Percentiles rank a stretch among this genome's conserved stretches.
These are phyloP conservation scores for Aspergillus sp. DNA, from an alignment of 2,329 filamentous ascomycete species.

Conservation along the genomic window DNA sequence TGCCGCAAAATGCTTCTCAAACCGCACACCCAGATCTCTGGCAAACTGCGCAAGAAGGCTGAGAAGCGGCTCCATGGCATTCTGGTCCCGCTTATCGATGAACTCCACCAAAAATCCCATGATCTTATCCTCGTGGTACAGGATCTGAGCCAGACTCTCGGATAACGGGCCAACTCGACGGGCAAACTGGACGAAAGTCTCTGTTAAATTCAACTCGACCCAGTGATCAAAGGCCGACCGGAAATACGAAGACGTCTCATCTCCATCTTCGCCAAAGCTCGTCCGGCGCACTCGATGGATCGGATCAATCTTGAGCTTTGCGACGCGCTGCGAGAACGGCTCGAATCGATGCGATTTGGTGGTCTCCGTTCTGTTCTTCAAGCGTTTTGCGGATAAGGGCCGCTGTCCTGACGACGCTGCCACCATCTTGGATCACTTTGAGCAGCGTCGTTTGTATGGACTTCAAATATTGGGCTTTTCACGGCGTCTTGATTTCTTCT, in stretches of 20 bases:
- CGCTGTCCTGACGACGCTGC: conserved; percentile 57
- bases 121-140: conserved; percentile 82
- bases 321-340: conserved; percentile 80
- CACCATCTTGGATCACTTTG: conserved; percentile 30
- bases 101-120: conserved; percentile 67
- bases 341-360: conserved; percentile 84
- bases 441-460: conserved; percentile 18
- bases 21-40: conserved; percentile 79
- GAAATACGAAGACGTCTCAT: conserved; percentile 77
- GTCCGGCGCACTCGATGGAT: conserved; percentile 74
- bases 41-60: conserved; percentile 87
- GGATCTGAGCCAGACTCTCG: conserved; percentile 83
- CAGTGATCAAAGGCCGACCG: conserved; percentile 75
- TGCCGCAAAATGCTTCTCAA: conserved; percentile 77
- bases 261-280: conserved; percentile 72
- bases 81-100: conserved; percentile 67
- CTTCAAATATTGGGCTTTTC: conserved; percentile 8
- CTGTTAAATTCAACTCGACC: conserved; percentile 83
- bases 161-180: conserved; percentile 66
- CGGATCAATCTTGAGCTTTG: conserved; percentile 87
- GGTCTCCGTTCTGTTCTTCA: conserved; percentile 62
- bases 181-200: conserved; percentile 68
- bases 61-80: conserved; percentile 76
- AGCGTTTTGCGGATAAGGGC: conserved; percentile 57
- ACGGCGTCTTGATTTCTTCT: conserved; percentile 10